Evolutionary conservation across 306 rosid genomes (phyloP), one percentile per base, ranked within the genome.

Genomic region (Vigna trinervia): DNA sequence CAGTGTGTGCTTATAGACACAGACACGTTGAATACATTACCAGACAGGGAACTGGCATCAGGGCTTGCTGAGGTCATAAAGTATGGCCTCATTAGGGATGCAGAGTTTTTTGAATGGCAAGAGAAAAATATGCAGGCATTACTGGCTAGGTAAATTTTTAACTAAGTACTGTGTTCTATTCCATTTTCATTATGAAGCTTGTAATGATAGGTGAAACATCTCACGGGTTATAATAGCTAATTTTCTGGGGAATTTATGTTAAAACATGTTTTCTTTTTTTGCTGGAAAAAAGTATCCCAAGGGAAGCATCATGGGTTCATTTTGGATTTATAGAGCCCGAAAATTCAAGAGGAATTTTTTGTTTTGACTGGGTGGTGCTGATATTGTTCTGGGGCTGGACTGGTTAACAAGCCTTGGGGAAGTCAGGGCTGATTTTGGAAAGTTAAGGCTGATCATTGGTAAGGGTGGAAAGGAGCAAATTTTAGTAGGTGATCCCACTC

Each of bases 31-130:
- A 85, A 78, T 78, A 87, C 99, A 8, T 74, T 96, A 59, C 99
- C 99, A 5, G 97, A 91, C 1, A 88, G 91, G 86, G 98, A 96
- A 78, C 69, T 96, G 72, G 97, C 97, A 63, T 96, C 99, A 26
- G 98, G 99, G 63, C 69, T 92, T 86, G 98, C 98, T 5, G 99
- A 96, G 86, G 94, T 91, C 77, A 86, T 95, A 20, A 95, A 95
- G 84, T 92, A 89, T 67, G 99, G 99, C 45, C 97, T 95, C 58
- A 91, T 95, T 60, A 85, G 99, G 78, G 98, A 95, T 82, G 89
- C 97, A 50, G 85, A 88, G 36, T 92, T 95, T 85, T 95, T 95
- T 77, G 94, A 88, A 88, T 91, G 99, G 98, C 99, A 90, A 81
- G 97, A 92, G 91, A 89, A 88, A 85, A 95, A 95, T 81, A 88